Base-by-base conservation (phyloP, 371 early-diverging fungal genomes). In the Massospora cicadina region DNA sequence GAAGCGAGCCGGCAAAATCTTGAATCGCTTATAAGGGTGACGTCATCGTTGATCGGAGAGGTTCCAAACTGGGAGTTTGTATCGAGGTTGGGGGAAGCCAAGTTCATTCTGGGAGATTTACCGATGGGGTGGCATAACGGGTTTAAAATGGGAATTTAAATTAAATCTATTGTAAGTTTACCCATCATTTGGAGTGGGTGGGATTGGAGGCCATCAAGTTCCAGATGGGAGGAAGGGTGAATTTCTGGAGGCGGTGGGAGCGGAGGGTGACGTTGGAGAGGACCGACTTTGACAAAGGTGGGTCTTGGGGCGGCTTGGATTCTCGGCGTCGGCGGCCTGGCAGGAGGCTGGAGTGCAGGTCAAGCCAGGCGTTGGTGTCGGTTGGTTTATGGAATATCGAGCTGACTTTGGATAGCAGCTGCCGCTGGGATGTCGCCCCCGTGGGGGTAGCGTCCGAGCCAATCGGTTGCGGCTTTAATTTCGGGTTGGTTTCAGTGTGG, bases 181-280 rank as follows among this genome's bases (percentile, higher is more conserved):
- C 43, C 10, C 43, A n/a, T 43, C 43, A 43, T 17, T 43, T 43
- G 43, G 43, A 43, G 43, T 43, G 10, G 43, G 43, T 17, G 17
- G 43, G 26, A 57, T 57, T 57, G 26, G 23, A 25, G 23, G 58
- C 17, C 62, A 62, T 62, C 24, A 62, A 26, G 53, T 33, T 62
- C 62, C 62, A 62, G 21, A 62, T 62, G 30, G 62, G 62, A 7
- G 62, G 62, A 10, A 62, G 26, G 43, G 24, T 21, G 26, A 62
- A 62, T 43, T 62, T 62, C 10, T 24, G 30, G 43, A 54, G 21
- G 12, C 24, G 28, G 43, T 62, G 62, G 43, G 62, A 62, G 31
- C 62, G 12, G 31, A 62, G 43, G 24, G 62, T 62, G 23, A 62
- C 62, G 62, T 62, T 62, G 62, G 31, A 33, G 12, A 62, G 43